Conservation (phyloP, 1,284 basidiomycete species). For the Boletellus sp. region DNA sequence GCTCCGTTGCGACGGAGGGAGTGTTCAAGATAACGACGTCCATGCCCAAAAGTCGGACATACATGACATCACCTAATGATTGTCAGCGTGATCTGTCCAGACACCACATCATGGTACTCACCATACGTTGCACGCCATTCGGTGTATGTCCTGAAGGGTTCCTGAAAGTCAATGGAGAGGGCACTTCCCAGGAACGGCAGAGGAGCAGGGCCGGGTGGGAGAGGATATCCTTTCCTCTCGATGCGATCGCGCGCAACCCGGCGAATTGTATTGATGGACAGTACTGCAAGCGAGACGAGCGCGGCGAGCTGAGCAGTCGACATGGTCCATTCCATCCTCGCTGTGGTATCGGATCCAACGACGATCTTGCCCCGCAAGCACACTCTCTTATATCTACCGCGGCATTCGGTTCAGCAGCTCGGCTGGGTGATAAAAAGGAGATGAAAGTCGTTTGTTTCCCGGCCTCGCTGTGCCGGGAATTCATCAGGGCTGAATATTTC, state of each 20-base stretch:
- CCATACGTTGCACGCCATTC: slow-evolving; percentile 21
- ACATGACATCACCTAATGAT: slow-evolving; percentile 22
- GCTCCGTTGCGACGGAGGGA: slow-evolving; percentile 5
- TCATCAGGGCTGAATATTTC: no score
- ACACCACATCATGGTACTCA: not conserved
- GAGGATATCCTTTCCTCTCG: slow-evolving; percentile 11
- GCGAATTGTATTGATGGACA: slow-evolving; percentile 3
- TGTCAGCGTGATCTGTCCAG: not conserved
- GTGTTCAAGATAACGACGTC: slow-evolving; percentile 24
- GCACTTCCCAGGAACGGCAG: slow-evolving; percentile 18
- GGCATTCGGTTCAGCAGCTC: not conserved
- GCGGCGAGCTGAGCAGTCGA: slow-evolving; percentile 3
- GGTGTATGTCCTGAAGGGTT: slow-evolving; percentile 19
- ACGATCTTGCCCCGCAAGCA: not conserved
- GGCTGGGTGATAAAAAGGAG: no score
- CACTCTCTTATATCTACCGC: slow-evolving; percentile 6
- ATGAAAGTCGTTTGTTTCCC: not conserved
- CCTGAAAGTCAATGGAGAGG: slow-evolving; percentile 9
- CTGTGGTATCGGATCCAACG: not conserved
- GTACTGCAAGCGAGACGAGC: not conserved
- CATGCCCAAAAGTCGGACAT: slow-evolving; percentile 15
- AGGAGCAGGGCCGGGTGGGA: slow-evolving; percentile 16
- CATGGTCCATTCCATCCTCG: slow-evolving; percentile 9
- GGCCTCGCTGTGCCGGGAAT: not conserved
- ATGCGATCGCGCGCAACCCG: slow-evolving; percentile 5